Conservation (phyloP, 2,329 filamentous ascomycete species). For the Aureobasidium melanogenum region DNA sequence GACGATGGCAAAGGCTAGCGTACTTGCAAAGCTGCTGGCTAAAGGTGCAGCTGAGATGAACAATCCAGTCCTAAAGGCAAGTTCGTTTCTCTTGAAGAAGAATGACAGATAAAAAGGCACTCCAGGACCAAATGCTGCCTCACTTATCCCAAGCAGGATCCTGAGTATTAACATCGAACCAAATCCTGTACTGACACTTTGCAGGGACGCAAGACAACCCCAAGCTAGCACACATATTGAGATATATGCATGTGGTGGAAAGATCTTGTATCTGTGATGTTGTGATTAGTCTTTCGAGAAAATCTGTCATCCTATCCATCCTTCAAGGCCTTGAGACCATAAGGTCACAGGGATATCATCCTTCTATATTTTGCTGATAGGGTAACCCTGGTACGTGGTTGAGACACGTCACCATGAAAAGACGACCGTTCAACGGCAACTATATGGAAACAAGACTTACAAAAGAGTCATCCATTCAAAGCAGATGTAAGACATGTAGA, state of each 20-base stretch:
- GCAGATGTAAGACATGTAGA: conserved; percentile 55
- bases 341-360: no score
- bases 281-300: neutral
- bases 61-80: conserved; percentile 76
- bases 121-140: conserved; percentile 55
- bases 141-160: conserved; percentile 45
- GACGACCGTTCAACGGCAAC: neutral
- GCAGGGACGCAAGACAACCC: conserved; percentile 70
- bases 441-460: conserved; percentile 22
- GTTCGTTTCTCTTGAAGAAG: conserved; percentile 58
- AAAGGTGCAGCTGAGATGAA: conserved; percentile 69
- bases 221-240: conserved; percentile 61
- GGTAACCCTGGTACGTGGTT: neutral
- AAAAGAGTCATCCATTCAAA: conserved; percentile 60
- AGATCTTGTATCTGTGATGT: conserved; percentile 40
- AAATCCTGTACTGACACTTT: conserved; percentile 41
- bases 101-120: conserved; percentile 57
- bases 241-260: conserved; percentile 55
- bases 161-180: conserved; percentile 55
- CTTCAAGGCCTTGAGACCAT: no score
- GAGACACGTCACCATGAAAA: neutral
- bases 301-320: no score
- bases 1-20: conserved; percentile 69
- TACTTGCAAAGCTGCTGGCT: conserved; percentile 62
- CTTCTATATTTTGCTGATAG: neutral